Evolutionary conservation across 1,284 basidiomycete genomes (phyloP).

Genomic region (Abortiporus biennis): DNA sequence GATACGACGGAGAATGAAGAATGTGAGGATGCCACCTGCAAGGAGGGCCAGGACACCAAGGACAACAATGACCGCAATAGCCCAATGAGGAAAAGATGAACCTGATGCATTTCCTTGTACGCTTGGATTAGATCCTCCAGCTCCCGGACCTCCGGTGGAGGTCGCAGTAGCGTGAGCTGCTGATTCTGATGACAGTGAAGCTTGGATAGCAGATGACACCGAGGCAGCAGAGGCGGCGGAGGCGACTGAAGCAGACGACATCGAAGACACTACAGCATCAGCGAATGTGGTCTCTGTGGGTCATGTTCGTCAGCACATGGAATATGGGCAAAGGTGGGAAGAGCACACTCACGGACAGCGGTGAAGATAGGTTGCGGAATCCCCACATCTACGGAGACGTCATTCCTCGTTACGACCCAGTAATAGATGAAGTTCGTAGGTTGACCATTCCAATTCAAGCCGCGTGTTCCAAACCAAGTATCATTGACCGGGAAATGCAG

Average conservation of each 20-base stretch:
- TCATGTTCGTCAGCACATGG: conserved; percentile 4
- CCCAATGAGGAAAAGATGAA: conserved; percentile 71
- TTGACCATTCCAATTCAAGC: conserved; percentile 41
- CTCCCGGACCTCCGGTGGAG: conserved; percentile 14
- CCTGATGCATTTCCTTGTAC: conserved; percentile 38
- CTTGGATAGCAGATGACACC: conserved; percentile 27
- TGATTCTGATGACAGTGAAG: conserved; percentile 23
- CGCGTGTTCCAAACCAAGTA: conserved; percentile 61
- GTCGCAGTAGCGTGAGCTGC: conserved; percentile 21
- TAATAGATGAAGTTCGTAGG: conserved; percentile 62
- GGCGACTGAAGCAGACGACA: conserved; percentile 37
- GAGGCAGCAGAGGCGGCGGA: conserved; percentile 29
- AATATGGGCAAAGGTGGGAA: background rate
- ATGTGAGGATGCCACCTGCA: conserved; percentile 57
- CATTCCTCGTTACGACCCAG: conserved; percentile 61
- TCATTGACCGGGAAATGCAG: conserved; percentile 59
- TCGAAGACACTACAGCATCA: conserved; percentile 51
- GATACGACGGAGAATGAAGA: conserved; percentile 64
- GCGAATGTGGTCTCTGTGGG: conserved; percentile 64
- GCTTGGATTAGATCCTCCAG: conserved; percentile 6
- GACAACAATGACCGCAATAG: conserved; percentile 82
- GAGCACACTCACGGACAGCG: conserved; percentile 61
- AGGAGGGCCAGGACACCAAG: conserved; percentile 76
- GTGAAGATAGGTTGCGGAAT: conserved; percentile 63
- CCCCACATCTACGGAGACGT: conserved; percentile 44